Percentiles rank a stretch among this genome's conserved stretches.
Conservation (phyloP, 116 monocot genomes). For the Thalassia testudinum region DNA sequence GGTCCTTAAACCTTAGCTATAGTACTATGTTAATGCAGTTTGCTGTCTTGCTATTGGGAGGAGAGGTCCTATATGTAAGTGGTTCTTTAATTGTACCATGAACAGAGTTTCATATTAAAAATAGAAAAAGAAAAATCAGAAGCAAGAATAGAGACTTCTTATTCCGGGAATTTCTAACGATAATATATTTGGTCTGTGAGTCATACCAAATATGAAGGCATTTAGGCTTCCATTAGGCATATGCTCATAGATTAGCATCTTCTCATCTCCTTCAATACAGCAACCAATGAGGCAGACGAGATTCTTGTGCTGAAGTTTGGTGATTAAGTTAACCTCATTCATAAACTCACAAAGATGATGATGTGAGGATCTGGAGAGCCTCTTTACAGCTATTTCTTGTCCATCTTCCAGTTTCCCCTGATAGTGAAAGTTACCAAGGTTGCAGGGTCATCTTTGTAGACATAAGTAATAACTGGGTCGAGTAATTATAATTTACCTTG, state of each 20-base stretch:
- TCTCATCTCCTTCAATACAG: background rate
- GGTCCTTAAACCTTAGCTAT: no score
- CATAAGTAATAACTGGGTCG: background rate
- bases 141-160: no score
- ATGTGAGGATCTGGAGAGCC: background rate
- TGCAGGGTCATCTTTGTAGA: background rate
- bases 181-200: no score
- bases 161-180: no score
- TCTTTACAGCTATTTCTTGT: constrained; percentile 1
- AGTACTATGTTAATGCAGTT: no score
- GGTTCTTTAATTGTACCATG: no score
- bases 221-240: constrained; percentile 2
- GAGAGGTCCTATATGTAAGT: background rate
- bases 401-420: background rate
- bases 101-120: background rate
- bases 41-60: no score
- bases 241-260: constrained; percentile 1
- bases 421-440: background rate
- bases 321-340: constrained; percentile 2
- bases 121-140: no score
- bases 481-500: background rate
- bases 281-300: background rate
- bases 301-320: constrained; percentile 2
- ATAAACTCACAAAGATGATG: background rate
- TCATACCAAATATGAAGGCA: constrained; percentile 3